phyloP scores from a whole-genome alignment of 2,329 filamentous ascomycete genomes.

The Aureobasidium sp. region DNA sequence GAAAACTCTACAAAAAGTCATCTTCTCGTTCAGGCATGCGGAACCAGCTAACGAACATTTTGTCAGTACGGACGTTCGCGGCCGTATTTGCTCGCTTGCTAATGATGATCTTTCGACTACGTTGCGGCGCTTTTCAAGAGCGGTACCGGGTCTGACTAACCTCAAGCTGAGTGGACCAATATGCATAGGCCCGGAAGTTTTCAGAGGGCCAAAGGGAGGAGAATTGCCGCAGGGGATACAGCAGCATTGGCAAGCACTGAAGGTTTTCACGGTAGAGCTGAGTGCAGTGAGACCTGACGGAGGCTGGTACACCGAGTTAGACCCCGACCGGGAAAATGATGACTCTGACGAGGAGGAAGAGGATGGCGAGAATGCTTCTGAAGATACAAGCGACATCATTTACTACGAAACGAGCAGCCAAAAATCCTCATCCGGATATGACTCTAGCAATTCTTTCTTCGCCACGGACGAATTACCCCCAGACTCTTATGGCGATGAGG shows the following conservation, averaged over 20 bases:
- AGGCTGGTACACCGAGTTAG: slow-evolving; percentile 3
- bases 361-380: not conserved
- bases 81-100: not conserved
- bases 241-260: not conserved
- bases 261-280: not conserved
- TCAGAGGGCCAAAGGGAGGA: not conserved
- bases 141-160: not conserved
- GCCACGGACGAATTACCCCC: not conserved
- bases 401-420: not conserved
- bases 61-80: not conserved
- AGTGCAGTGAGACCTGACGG: slow-evolving; percentile 5
- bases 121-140: not conserved
- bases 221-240: not conserved
- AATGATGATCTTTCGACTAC: not conserved
- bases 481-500: not conserved
- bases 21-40: not conserved
- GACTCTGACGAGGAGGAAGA: not conserved
- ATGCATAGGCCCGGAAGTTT: not conserved
- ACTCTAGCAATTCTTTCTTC: slow-evolving; percentile 1
- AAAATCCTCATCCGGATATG: not conserved
- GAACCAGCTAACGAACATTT: not conserved
- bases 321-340: not conserved
- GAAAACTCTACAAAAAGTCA: not conserved
- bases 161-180: not conserved
- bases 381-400: not conserved